phyloP scores from a whole-genome alignment of 2,329 filamentous ascomycete genomes.

The Fusarium chaquense region DNA sequence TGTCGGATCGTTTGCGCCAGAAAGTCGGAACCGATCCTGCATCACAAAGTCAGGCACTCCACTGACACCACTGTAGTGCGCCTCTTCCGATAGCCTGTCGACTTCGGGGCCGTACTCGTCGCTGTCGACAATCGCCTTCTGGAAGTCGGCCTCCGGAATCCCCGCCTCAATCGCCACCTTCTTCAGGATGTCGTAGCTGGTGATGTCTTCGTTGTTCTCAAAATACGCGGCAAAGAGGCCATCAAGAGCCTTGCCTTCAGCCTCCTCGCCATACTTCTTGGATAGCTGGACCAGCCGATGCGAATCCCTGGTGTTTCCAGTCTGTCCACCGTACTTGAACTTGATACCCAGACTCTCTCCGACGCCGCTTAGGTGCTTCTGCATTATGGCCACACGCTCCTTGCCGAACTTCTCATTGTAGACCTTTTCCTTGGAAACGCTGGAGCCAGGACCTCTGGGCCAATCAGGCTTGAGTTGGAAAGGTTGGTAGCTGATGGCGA shows the following conservation, averaged over 20 bases:
- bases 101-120: slow-evolving; percentile 62
- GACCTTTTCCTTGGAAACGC: slow-evolving; percentile 54
- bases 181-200: slow-evolving; percentile 54
- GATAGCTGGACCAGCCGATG: slow-evolving; percentile 70
- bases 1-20: slow-evolving; percentile 75
- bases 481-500: slow-evolving; percentile 61
- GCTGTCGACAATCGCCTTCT: slow-evolving; percentile 55
- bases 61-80: slow-evolving; percentile 57
- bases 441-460: slow-evolving; percentile 48
- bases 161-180: slow-evolving; percentile 56
- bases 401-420: slow-evolving; percentile 69
- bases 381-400: slow-evolving; percentile 62
- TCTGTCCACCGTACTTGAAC: slow-evolving; percentile 72
- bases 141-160: slow-evolving; percentile 57
- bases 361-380: slow-evolving; percentile 47
- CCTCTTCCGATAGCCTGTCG: slow-evolving; percentile 48
- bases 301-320: slow-evolving; percentile 82
- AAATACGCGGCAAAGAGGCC: slow-evolving; percentile 59
- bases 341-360: slow-evolving; percentile 56
- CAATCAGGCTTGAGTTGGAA: slow-evolving; percentile 58
- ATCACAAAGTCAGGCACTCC: slow-evolving; percentile 82
- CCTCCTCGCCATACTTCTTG: slow-evolving; percentile 61
- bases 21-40: slow-evolving; percentile 73
- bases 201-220: slow-evolving; percentile 59
- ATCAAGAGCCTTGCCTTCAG: slow-evolving; percentile 68